Percentiles rank a stretch among this genome's conserved stretches.
Evolutionary conservation across 176 grass and related monocot species (phyloP).

Genomic region (Aegilops sharonensis): DNA sequence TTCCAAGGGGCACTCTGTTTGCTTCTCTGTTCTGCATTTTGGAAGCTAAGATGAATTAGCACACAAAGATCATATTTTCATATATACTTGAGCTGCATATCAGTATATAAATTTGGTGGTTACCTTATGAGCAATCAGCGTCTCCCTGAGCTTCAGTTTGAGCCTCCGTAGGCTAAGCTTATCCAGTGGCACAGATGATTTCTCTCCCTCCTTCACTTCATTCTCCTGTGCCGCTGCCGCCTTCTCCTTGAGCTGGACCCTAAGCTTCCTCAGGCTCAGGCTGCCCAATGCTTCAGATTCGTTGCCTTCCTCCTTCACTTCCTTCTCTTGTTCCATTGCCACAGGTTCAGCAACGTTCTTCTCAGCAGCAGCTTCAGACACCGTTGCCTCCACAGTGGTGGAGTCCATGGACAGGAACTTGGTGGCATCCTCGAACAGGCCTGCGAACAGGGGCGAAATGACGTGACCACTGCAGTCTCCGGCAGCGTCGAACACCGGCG

Average conservation of each 20-base stretch:
- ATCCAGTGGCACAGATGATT: not conserved
- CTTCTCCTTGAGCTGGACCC: constrained; percentile 31
- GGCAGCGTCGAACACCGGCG: not conserved
- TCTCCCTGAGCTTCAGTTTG: constrained; percentile 37
- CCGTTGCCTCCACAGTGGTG: not conserved
- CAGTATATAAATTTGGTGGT: not conserved
- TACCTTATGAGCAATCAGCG: constrained; percentile 44
- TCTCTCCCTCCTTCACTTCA: not conserved
- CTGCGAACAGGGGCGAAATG: not conserved
- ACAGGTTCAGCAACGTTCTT: not conserved
- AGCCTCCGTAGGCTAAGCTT: constrained; percentile 46
- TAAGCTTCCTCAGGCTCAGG: not conserved
- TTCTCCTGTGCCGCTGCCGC: too few relatives aligned
- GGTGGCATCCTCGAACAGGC: not conserved
- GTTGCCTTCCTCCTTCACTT: not conserved
- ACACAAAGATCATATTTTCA: too few relatives aligned
- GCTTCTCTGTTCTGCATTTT: too few relatives aligned
- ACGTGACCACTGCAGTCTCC: not conserved
- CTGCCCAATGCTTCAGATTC: not conserved
- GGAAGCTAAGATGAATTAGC: too few relatives aligned
- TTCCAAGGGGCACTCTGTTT: too few relatives aligned
- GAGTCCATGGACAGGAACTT: not conserved
- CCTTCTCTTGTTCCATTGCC: not conserved
- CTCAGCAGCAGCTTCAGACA: not conserved
- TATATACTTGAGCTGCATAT: too few relatives aligned